These are phyloP conservation scores for Thielaviopsis punctulata DNA, from an alignment of 2,329 filamentous ascomycete species.

Conservation along the genomic window DNA sequence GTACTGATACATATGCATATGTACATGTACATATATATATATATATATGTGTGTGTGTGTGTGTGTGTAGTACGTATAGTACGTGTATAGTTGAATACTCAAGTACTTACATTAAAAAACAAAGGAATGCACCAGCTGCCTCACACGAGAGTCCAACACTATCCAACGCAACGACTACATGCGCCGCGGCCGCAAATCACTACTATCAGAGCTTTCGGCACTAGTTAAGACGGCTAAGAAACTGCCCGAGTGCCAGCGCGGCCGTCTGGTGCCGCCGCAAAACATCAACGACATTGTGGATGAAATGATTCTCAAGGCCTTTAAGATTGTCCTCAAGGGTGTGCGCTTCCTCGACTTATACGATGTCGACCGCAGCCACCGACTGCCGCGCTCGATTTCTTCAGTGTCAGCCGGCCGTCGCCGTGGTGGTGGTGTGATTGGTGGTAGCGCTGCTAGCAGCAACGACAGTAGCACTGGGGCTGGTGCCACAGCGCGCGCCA, in stretches of 20 bases:
- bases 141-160: constrained; percentile 62
- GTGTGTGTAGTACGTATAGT: no score
- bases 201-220: constrained; percentile 76
- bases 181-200: constrained; percentile 64
- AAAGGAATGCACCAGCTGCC: constrained; percentile 73
- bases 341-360: constrained; percentile 80
- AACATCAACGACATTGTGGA: constrained; percentile 64
- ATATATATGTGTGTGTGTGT: no score
- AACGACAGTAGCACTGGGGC: not conserved
- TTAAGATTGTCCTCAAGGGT: constrained; percentile 81
- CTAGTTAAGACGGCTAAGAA: constrained; percentile 79
- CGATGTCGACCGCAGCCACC: constrained; percentile 37
- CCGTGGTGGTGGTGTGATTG: not conserved
- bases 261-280: constrained; percentile 17
- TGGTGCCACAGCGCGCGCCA: not conserved
- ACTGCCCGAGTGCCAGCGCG: constrained; percentile 55
- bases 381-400: constrained; percentile 3
- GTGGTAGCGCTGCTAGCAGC: not conserved
- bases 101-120: not conserved
- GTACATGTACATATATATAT: no score
- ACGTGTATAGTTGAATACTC: no score
- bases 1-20: no score
- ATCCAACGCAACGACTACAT: constrained; percentile 62
- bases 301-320: constrained; percentile 84
- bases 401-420: not conserved